A percentile compares a stretch with the other conserved stretches of the same genome.
Evolutionary conservation across 1,284 basidiomycete species (phyloP).

Genomic region (Trametes polyzona): DNA sequence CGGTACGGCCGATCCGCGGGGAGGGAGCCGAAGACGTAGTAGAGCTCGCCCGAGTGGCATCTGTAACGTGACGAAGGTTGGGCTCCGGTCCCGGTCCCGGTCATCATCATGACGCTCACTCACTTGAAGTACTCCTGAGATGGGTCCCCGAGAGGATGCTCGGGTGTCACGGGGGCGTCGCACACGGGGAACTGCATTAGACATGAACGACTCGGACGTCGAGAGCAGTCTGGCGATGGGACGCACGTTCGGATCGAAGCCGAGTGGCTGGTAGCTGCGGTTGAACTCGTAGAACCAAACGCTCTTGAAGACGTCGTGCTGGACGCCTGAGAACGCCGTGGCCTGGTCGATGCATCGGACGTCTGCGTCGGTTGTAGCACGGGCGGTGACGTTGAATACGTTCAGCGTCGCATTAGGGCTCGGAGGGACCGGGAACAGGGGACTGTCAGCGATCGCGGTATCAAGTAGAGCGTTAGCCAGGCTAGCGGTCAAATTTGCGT

Average conservation of each 20-base stretch:
- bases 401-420: conserved; percentile 36
- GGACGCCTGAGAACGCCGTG: conserved; percentile 37
- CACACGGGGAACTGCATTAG: conserved; percentile 35
- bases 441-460: conserved; percentile 26
- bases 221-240: background rate
- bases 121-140: conserved; percentile 38
- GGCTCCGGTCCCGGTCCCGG: too few species aligned
- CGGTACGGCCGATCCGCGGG: conserved; percentile 40
- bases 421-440: conserved; percentile 37
- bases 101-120: conserved; percentile 4
- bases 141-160: conserved; percentile 41
- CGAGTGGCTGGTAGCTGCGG: conserved; percentile 40
- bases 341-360: conserved; percentile 47
- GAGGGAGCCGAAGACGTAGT: conserved; percentile 42
- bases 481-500: conserved; percentile 26
- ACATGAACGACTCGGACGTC: background rate
- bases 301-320: conserved; percentile 39
- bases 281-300: conserved; percentile 45
- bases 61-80: conserved; percentile 21
- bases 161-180: conserved; percentile 37
- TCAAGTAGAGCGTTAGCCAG: conserved; percentile 28
- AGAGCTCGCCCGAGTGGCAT: conserved; percentile 47
- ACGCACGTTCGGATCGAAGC: conserved; percentile 40
- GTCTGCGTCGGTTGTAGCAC: conserved; percentile 39
- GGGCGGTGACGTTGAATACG: conserved; percentile 42